phyloP scores from a whole-genome alignment of 2,329 filamentous ascomycete species.

The Epichloe sibirici region DNA sequence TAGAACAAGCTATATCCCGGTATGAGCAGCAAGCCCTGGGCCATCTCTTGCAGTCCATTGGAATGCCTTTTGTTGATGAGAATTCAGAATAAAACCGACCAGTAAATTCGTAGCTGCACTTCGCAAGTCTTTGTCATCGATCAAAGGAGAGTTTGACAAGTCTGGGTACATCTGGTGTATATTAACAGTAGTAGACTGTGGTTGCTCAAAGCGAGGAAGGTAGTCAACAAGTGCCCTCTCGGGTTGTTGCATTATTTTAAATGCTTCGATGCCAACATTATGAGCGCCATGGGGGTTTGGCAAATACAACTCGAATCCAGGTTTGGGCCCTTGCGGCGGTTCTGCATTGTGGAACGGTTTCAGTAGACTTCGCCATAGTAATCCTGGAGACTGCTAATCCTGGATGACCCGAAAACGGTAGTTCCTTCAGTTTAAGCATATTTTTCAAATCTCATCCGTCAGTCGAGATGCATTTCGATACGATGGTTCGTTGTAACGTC shows the following conservation, averaged over 20 bases:
- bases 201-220: background rate
- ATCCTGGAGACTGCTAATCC: background rate
- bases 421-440: too few relatives aligned
- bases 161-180: background rate
- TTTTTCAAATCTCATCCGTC: too few relatives aligned
- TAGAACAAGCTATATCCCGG: background rate
- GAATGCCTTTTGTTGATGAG: background rate
- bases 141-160: background rate
- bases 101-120: background rate
- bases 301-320: background rate
- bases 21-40: background rate
- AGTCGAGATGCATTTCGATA: background rate
- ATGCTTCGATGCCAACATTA: background rate
- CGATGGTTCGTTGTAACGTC: background rate
- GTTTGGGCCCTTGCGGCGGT: background rate
- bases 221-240: background rate
- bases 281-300: background rate
- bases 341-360: background rate
- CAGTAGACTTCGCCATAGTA: background rate
- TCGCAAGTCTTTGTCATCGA: background rate
- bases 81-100: background rate
- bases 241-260: background rate
- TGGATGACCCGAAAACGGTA: background rate
- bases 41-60: background rate
- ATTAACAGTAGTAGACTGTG: background rate